phyloP scores from a whole-genome alignment of 257 asterid genomes.

The Nemophila menziesii region DNA sequence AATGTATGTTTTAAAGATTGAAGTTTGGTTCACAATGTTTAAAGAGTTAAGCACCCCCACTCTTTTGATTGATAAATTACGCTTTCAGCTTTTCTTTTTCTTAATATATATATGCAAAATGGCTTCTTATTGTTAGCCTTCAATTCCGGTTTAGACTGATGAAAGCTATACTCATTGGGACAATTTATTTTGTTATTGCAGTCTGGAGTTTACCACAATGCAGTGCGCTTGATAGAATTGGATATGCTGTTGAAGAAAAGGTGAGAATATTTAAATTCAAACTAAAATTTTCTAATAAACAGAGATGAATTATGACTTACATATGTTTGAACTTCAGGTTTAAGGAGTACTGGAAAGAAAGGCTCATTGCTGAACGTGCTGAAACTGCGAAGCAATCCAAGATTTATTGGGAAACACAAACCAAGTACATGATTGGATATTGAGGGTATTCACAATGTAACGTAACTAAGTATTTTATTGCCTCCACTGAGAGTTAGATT shows the following conservation, averaged over 20 bases:
- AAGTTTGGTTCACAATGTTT: no score
- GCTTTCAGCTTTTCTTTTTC: no score
- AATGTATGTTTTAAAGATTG: no score
- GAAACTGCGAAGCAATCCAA: slow-evolving; percentile 70
- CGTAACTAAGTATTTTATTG: no score
- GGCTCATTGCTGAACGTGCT: slow-evolving; percentile 40
- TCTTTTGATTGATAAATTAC: no score
- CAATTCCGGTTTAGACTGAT: no score
- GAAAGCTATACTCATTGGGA: no score
- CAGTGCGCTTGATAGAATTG: slow-evolving; percentile 60
- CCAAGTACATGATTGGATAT: slow-evolving; percentile 56
- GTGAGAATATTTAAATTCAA: slow-evolving; percentile 21
- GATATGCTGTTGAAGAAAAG: slow-evolving; percentile 61
- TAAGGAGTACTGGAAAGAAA: slow-evolving; percentile 68
- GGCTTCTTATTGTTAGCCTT: no score
- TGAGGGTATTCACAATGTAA: slow-evolving; percentile 15
- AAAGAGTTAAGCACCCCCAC: no score
- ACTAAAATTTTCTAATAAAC: not conserved
- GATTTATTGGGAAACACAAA: slow-evolving; percentile 53
- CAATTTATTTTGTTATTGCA: slow-evolving; percentile 12
- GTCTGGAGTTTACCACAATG: slow-evolving; percentile 51
- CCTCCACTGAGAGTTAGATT: not conserved
- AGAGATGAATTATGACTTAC: not conserved
- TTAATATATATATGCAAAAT: no score
- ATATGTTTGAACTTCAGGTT: slow-evolving; percentile 21